Evolutionary conservation across 2,329 filamentous ascomycete species (phyloP), one percentile per base, ranked within the genome.

Genomic region (Nigrograna mackinnonii): DNA sequence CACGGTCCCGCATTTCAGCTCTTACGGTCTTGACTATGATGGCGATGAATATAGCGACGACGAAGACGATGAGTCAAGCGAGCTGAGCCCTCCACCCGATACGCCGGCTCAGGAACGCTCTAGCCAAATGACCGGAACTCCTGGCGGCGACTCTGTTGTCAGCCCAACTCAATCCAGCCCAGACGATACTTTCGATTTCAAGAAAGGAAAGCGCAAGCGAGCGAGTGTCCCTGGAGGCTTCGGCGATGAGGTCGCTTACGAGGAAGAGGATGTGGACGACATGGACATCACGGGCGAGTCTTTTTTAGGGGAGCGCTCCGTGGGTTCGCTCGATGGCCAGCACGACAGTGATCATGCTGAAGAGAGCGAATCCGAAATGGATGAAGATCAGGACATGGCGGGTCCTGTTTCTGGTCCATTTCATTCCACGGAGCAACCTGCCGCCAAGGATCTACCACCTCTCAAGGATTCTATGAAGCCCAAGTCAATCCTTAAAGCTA

Each of bases 261-360:
- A 80, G 42, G 79, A 83, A 43, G 80, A 83, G 17, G 74, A 80
- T 40, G 74, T 14, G 4, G 34, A 78, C 39, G 80, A 84, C 41
- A 48, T 53, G 38, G 42, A 64, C 34, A 55, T 50, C 39, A 57
- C 35, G 12, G 48, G 46, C 54, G 77, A 83, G 81, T 89, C 88
- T 91, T 92, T 94, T 92, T 91, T 91, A 88, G 89, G 85, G 82
- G 80, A 85, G 78, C 85, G 87, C 85, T 91, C 87, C 84, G 86
- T 85, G 84, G 87, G 86, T 87, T 87, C 85, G 72, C 77, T 79
- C 74, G 75, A 77, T 66, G 72, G 64, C 62, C 73, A 68, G 70
- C 70, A 84, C 51, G 84, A 86, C 64, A 82, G 85, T 68, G 79
- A 82, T 66, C 72, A 71, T 64, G 73, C 69, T 57, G 80, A 84